Base-by-base conservation (phyloP, 176 grass and related monocot species). In the Oryza meridionalis region DNA sequence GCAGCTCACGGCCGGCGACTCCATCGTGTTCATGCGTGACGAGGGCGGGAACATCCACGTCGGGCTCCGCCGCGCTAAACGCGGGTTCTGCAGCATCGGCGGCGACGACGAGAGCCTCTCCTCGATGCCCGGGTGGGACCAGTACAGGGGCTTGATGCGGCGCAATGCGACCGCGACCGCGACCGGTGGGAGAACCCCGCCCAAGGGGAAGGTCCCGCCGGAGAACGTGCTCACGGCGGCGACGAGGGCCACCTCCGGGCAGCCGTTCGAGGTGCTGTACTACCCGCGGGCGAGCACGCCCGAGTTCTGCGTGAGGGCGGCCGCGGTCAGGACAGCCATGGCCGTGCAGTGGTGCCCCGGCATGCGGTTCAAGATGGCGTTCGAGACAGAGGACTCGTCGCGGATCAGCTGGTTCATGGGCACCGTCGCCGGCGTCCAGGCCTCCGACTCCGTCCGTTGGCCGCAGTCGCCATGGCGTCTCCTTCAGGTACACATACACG, bases 321-420 rank as follows among this genome's bases (percentile, higher is more conserved):
- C 44, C 22, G 64, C 91, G 9, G 91, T 98, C 7, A 51, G 65
- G 68, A 76, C 89, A 9, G 87, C 92, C 21, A 81, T 93, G 89
- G 78, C 88, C 46, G 85, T 90, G 25, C 84, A 78, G 27, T 98
- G 95, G 95, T 86, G 82, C 46, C 82, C 87, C 0, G 91, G 92
- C 38, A 91, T 90, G 91, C 88, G 95, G 27, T 98, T 98, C 79
- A 98, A 95, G 81, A 98, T 98, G 95, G 88, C 95, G 47, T 98
- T 98, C 84, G 95, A 98, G 82, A 95, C 95, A 5, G 92, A 95
- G 88, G 95, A 98, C 78, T 85, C 85, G 31, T 95, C 92, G n/a
- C 77, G 95, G 88, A 95, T 98, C 77, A 98, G 95, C 84, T 98
- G 95, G 95, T 95, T 98, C 88, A 92, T 93, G 95, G 95, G 95